Conservation (phyloP, 192 early-diverging fungal genomes). For the Coemansia sp. region DNA sequence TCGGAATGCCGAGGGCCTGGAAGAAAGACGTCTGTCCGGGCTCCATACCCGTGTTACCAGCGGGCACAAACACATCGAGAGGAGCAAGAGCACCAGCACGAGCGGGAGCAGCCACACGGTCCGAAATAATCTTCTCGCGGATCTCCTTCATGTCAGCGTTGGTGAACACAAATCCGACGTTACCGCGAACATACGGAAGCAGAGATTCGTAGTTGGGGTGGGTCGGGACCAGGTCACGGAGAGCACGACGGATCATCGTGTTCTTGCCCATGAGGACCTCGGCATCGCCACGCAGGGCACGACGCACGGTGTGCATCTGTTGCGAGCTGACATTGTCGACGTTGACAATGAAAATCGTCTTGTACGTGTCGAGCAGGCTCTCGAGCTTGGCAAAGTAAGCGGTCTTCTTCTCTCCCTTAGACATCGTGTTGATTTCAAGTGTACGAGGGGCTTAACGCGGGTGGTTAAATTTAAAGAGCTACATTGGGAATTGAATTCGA, state of each 20-base stretch:
- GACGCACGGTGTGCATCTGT: conserved; percentile 99
- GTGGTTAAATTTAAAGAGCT: conserved; percentile 23
- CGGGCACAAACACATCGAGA: conserved; percentile 88
- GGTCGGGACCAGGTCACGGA: conserved; percentile 62
- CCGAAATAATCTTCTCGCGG: conserved; percentile 84
- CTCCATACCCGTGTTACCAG: conserved; percentile 99
- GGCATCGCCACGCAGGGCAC: conserved; percentile 83
- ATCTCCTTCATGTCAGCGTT: conserved; percentile 94
- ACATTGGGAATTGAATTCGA: background rate
- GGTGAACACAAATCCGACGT: conserved; percentile 99
- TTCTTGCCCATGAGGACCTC: conserved; percentile 99
- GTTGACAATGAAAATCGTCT: conserved; percentile 99
- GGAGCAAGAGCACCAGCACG: conserved; percentile 94
- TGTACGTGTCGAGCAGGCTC: conserved; percentile 82
- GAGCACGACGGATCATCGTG: conserved; percentile 96
- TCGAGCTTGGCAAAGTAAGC: conserved; percentile 95
- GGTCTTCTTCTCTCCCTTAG: conserved; percentile 81
- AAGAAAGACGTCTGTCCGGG: conserved; percentile 99
- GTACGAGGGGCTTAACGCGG: conserved; percentile 42
- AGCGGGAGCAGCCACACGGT: conserved; percentile 97
- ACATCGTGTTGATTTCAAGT: conserved; percentile 30
- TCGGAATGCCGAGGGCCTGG: conserved; percentile 99
- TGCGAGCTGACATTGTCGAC: conserved; percentile 99
- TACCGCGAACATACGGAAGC: conserved; percentile 83
- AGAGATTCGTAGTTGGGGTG: conserved; percentile 87